Evolutionary conservation across 2,329 filamentous ascomycete genomes (phyloP), one percentile per base, ranked within the genome.

Genomic region (Knufia petricola): DNA sequence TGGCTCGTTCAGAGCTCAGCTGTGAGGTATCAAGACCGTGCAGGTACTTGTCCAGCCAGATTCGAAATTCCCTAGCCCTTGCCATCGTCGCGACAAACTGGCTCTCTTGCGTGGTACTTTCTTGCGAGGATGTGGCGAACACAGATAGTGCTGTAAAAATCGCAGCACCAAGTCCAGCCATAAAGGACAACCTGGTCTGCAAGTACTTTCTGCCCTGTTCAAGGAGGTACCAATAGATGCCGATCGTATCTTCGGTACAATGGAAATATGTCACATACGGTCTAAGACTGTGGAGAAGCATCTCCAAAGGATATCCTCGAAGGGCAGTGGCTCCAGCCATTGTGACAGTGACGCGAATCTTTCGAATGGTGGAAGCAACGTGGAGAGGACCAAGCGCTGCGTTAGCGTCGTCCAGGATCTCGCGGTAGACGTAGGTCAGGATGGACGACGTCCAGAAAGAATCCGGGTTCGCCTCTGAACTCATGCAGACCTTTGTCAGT

Each of bases 191-290:
- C 0, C 76, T 73, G 28, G 76, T 72, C 2, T 64, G 67, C 3
- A 98, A 71, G 61, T 90, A 81, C 3, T 68, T 58, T 13, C 70
- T 69, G 6, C 90, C 88, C 45, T 77, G 75, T 4, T 77, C 71
- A 12, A 96, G 72, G 1, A 99, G 74, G 64, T 94, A 95, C 63
- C 87, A 84, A 51, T 85, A 81, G 28, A 98, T 77, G 0, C 89
- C 90, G 38, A 96, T 74, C 1, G 86, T 82, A 68, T 98, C 92
- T 60, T 95, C 87, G 8, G 89, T 85, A 64, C 90, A 96, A 60
- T 94, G 84, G 0, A 82, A 76, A 57, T 96, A 84, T 1, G 83
- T 82, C 4, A 96, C 71, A 56, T 88, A 94, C 0, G 81, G 80
- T 8, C 84, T 76, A 17, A 95, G 72, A 1, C 85, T 83, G 59